phyloP scores from a whole-genome alignment of 2,329 filamentous ascomycete genomes.

The Nothophoma quercina region DNA sequence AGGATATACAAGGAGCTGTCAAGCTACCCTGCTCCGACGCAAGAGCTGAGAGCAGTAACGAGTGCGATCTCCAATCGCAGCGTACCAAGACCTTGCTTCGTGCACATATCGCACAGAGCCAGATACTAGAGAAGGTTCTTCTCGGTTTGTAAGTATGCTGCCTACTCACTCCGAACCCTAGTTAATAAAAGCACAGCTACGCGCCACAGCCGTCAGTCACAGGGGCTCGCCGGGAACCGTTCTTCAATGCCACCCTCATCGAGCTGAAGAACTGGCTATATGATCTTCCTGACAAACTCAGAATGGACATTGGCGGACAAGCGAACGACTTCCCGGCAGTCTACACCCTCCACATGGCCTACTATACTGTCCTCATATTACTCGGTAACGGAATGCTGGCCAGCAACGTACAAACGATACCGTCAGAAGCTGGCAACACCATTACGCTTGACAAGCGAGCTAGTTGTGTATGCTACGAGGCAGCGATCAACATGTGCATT shows the following conservation, averaged over 20 bases:
- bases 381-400: constrained; percentile 42
- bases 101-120: background rate
- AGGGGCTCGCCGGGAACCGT: constrained; percentile 26
- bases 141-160: background rate
- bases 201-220: constrained; percentile 35
- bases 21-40: background rate
- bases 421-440: constrained; percentile 16
- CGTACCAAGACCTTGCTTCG: background rate
- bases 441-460: constrained; percentile 34
- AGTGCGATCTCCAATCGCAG: background rate
- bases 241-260: constrained; percentile 43
- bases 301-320: constrained; percentile 27
- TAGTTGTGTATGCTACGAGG: background rate
- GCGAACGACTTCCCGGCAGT: constrained; percentile 34
- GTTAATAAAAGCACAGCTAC: constrained; percentile 24
- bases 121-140: constrained; percentile 1
- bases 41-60: too few species aligned
- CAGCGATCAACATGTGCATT: background rate
- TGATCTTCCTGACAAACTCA: constrained; percentile 41
- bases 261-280: constrained; percentile 49
- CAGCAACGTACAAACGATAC: constrained; percentile 27
- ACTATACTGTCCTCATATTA: constrained; percentile 45
- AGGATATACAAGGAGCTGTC: constrained; percentile 5
- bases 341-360: constrained; percentile 47
- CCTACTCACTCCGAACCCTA: background rate